Percentiles rank a stretch among this genome's conserved stretches.
Conservation (phyloP, 768 basidiomycete genomes). For the Agaricus subrufescens region DNA sequence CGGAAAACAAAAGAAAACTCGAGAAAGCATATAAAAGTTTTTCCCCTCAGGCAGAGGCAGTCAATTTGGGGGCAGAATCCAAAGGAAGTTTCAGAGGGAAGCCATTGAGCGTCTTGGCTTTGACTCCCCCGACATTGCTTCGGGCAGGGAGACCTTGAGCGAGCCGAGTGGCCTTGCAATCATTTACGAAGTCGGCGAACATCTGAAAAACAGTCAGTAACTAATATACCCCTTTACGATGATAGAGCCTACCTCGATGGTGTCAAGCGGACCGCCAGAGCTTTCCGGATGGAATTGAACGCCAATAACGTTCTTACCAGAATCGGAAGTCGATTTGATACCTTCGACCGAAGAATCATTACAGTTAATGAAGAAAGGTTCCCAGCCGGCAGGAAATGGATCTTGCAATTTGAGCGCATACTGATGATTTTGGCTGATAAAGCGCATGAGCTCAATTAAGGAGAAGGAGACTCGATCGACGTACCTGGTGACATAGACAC, state of each 20-base stretch:
- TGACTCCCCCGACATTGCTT: slow-evolving; percentile 3
- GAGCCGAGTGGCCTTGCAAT: slow-evolving; percentile 63
- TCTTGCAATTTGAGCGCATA: slow-evolving; percentile 94
- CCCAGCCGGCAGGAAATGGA: slow-evolving; percentile 95
- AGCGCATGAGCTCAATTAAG: slow-evolving; percentile 4
- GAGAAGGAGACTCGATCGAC: slow-evolving; percentile 10
- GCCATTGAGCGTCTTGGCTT: slow-evolving; percentile 16
- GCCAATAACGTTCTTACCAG: slow-evolving; percentile 92
- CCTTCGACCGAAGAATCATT: slow-evolving; percentile 99
- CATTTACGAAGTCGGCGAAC: slow-evolving; percentile 88
- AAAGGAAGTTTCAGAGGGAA: slow-evolving; percentile 19
- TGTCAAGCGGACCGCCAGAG: slow-evolving; percentile 96
- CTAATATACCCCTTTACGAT: not conserved
- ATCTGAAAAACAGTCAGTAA: slow-evolving; percentile 44
- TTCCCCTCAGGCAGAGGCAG: slow-evolving; percentile 12
- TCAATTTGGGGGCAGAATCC: slow-evolving; percentile 13
- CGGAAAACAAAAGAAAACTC: not conserved
- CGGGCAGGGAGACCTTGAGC: slow-evolving; percentile 19
- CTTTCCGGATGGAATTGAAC: slow-evolving; percentile 99
- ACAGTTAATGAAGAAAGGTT: slow-evolving; percentile 99
- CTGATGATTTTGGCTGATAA: slow-evolving; percentile 87
- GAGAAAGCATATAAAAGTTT: not conserved
- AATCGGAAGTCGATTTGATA: slow-evolving; percentile 89
- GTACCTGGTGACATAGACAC: slow-evolving; percentile 94
- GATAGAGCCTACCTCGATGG: slow-evolving; percentile 72